These are phyloP conservation scores for Scheffersomyces parashehatae DNA, from an alignment of 1,139 yeast species.

Conservation along the genomic window DNA sequence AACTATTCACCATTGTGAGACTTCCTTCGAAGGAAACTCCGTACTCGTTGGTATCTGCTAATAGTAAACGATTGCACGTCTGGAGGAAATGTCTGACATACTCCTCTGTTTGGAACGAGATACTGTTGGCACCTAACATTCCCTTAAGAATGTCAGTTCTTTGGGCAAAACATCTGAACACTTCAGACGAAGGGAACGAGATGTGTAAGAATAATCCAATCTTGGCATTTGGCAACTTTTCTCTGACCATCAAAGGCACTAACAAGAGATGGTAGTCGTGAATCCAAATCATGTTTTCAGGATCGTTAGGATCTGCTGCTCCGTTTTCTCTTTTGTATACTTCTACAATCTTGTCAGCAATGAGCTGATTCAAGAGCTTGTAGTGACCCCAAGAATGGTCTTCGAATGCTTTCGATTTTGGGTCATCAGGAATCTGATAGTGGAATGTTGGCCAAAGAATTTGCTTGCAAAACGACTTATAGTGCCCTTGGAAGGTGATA, in stretches of 20 bases:
- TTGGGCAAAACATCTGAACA: conserved; percentile 90
- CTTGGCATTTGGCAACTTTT: conserved; percentile 74
- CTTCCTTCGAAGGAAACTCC: conserved; percentile 73
- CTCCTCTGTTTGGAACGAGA: conserved; percentile 89
- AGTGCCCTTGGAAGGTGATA: conserved; percentile 82
- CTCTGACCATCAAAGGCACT: conserved; percentile 83
- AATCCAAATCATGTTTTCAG: conserved; percentile 70
- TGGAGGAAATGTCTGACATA: conserved; percentile 92
- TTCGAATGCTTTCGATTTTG: conserved; percentile 91
- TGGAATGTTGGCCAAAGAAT: conserved; percentile 97
- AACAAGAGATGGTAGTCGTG: conserved; percentile 91
- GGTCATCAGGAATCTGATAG: conserved; percentile 94
- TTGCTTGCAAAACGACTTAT: conserved; percentile 86
- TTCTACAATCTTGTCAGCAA: conserved; percentile 75
- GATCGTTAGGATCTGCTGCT: conserved; percentile 47
- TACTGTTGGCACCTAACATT: conserved; percentile 82
- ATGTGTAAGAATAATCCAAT: conserved; percentile 93
- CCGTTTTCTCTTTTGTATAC: conserved; percentile 52
- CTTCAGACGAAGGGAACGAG: conserved; percentile 94
- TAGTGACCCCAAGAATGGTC: conserved; percentile 94
- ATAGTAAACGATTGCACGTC: conserved; percentile 79
- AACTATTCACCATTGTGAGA: conserved; percentile 63
- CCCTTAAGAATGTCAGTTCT: conserved; percentile 78
- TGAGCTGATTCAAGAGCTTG: conserved; percentile 67
- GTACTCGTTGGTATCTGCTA: conserved; percentile 77